Base-by-base conservation (phyloP, 2,329 filamentous ascomycete species). In the Aspergillus viridinutans region DNA sequence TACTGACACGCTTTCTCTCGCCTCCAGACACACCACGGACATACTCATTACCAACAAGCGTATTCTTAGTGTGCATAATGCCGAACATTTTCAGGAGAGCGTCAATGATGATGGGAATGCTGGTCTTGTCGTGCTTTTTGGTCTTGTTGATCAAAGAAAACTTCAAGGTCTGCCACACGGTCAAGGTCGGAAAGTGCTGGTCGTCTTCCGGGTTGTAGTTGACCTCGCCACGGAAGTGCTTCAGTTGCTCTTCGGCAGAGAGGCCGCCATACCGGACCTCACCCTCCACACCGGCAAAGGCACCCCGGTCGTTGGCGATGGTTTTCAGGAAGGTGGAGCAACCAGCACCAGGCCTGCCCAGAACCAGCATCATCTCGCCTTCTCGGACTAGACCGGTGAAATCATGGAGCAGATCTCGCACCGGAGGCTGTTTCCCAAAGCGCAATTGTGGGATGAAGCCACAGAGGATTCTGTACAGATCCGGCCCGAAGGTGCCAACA, bases 171-270 rank as follows among this genome's bases (percentile, higher is more conserved):
- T 92, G 88, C 81, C 87, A 89, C 0, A 93, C 90, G 5, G 86
- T 91, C 38, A 93, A 77, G 1, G 81, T 81, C 2, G 90, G 86
- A 67, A 92, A 86, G 69, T 93, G 90, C 20, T 84, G 80, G 65
- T 92, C 89, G 62, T 91, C 89, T 70, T 93, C 89, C 17, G 83
- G 84, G 64, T 90, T 91, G 71, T 92, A 92, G 64, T 86, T 87
- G 67, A 90, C 88, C 69, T 92, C 89, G 38, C 89, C 89, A 49
- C 87, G 80, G 71, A 88, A 92, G 60, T 82, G 78, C 67, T 86
- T 85, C 65, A 83, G 80, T 66, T 90, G 87, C 64, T 88, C 85
- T 28, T 83, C 77, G 0, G 89, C 86, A 1, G 86, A 75, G 17
- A 92, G 86, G 14, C 87, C 88, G 43, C 88, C 88, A 63, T 92